These are phyloP conservation scores for Raphanus hybrid DNA, from an alignment of 441 rosid genomes.

Conservation along the genomic window DNA sequence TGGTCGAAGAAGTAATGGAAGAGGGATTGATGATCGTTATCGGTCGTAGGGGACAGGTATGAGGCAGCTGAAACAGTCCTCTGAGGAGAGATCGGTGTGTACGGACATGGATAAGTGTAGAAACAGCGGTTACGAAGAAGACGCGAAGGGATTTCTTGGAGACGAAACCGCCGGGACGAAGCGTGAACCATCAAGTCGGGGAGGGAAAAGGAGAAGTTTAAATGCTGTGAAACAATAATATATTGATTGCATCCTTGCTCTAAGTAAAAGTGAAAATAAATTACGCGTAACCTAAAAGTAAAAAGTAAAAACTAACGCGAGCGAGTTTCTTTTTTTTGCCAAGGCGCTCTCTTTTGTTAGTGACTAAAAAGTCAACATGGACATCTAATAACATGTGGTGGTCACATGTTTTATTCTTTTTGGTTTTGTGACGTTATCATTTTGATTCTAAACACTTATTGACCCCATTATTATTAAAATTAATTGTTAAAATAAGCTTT, in stretches of 20 bases:
- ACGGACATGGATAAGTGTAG: constrained; percentile 19
- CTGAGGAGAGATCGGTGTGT: constrained; percentile 22
- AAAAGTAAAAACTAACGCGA: neutral
- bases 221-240: too few species aligned
- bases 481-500: neutral
- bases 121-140: constrained; percentile 19
- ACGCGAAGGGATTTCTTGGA: constrained; percentile 22
- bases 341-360: neutral
- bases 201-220: neutral
- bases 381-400: neutral
- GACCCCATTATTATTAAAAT: neutral
- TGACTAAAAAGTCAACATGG: constrained; percentile 9
- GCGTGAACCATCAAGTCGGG: constrained; percentile 32
- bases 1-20: constrained; percentile 46
- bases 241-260: too few species aligned
- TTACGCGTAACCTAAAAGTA: neutral
- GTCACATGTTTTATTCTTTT: constrained; percentile 1
- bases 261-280: too few species aligned
- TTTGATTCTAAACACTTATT: constrained; percentile 1
- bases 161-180: constrained; percentile 37
- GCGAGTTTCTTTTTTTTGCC: neutral
- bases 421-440: neutral
- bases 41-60: constrained; percentile 14
- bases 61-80: constrained; percentile 15
- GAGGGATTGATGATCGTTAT: constrained; percentile 33